A percentile compares a stretch with the other conserved stretches of the same genome.
These are phyloP conservation scores for Infundibulicybe gibba DNA, from an alignment of 768 basidiomycete species.

Conservation along the genomic window DNA sequence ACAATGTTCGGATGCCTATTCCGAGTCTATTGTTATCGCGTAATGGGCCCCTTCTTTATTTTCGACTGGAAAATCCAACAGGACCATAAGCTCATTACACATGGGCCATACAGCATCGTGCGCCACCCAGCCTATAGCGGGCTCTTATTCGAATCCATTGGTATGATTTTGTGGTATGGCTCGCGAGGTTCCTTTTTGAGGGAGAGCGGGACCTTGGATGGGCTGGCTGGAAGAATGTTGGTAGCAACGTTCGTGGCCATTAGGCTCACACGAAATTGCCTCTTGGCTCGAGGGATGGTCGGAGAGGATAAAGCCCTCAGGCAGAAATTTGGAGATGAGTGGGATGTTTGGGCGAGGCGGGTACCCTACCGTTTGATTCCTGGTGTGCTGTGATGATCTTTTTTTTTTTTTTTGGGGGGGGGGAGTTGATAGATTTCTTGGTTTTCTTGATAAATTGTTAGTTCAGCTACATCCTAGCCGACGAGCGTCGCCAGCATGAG, in stretches of 20 bases:
- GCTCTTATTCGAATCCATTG: slow-evolving; percentile 16
- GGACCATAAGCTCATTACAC: slow-evolving; percentile 19
- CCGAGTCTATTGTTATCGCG: neutral
- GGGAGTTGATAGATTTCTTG: no score
- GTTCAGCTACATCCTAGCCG: no score
- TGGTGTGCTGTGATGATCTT: slow-evolving; percentile 6
- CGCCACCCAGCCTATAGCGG: slow-evolving; percentile 24
- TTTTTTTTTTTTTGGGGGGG: no score
- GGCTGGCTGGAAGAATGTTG: neutral
- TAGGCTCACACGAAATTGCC: no score
- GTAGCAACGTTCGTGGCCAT: slow-evolving; percentile 9
- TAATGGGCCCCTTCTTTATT: slow-evolving; percentile 21
- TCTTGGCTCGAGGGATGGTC: no score
- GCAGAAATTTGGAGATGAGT: slow-evolving; percentile 25
- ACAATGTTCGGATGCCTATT: no score
- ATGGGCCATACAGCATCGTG: slow-evolving; percentile 18
- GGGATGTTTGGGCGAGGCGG: slow-evolving; percentile 21
- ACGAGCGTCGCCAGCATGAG: no score
- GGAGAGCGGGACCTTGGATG: slow-evolving; percentile 12
- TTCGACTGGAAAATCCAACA: slow-evolving; percentile 20
- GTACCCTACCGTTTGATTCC: slow-evolving; percentile 26
- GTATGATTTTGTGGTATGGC: slow-evolving; percentile 25
- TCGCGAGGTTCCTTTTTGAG: slow-evolving; percentile 24
- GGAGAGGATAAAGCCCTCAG: slow-evolving; percentile 17
- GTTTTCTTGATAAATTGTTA: no score